These are phyloP conservation scores for Rhizoctonia solani DNA, from an alignment of 1,284 basidiomycete species.

Conservation along the genomic window DNA sequence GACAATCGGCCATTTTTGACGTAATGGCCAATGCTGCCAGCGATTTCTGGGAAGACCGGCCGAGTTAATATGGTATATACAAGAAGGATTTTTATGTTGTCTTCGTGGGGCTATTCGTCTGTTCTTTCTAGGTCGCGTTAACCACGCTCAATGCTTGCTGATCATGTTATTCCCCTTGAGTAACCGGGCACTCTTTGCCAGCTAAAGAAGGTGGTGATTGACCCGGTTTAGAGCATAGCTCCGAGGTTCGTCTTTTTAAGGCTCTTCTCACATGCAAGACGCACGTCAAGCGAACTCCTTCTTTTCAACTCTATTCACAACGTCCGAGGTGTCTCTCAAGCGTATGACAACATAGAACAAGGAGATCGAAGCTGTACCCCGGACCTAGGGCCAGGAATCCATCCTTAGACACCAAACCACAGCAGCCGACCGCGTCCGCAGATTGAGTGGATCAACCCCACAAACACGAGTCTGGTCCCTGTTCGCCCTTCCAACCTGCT, in stretches of 20 bases:
- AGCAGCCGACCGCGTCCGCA: background rate
- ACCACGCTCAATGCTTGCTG: too few species aligned
- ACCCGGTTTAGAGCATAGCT: too few species aligned
- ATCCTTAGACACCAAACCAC: background rate
- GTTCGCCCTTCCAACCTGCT: slow-evolving; percentile 1
- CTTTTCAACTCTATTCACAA: background rate
- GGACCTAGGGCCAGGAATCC: background rate
- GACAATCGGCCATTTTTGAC: background rate
- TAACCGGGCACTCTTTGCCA: too few species aligned
- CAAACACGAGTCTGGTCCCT: slow-evolving; percentile 11
- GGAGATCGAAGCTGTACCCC: background rate
- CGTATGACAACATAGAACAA: background rate
- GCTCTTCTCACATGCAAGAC: background rate
- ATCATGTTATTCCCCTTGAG: too few species aligned
- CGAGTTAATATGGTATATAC: background rate
- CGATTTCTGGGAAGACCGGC: background rate
- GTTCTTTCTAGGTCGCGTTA: too few species aligned
- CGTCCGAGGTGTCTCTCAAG: background rate
- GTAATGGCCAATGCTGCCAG: background rate
- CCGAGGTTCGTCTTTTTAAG: background rate
- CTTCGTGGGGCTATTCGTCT: too few species aligned
- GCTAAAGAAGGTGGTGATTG: too few species aligned
- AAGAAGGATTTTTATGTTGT: too few species aligned
- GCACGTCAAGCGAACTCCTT: background rate
- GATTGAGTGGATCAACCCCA: background rate